Evolutionary conservation across 768 basidiomycete species (phyloP), one percentile per base, ranked within the genome.

Genomic region (Naganishia randhawae): DNA sequence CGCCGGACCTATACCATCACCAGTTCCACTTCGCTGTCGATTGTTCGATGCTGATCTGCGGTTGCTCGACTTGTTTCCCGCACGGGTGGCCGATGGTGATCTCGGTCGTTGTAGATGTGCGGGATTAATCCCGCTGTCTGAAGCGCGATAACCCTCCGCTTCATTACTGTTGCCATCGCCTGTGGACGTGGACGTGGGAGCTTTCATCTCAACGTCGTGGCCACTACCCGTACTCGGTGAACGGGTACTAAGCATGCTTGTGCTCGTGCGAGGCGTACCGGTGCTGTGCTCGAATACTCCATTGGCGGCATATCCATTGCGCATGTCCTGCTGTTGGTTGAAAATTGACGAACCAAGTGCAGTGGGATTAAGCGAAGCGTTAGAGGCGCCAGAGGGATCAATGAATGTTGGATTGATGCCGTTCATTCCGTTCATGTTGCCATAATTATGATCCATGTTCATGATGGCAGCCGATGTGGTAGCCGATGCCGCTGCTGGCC

Each of bases 241-340:
- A 42, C 57, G 57, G 27, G 57, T 61, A 29, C 57, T 61, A 13
- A 61, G 37, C 57, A 61, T 61, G 57, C 57, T 61, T 10, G 57
- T 35, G 33, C 32, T 7, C n/a, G 57, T 61, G 9, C 37, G 37
- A 61, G 57, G 57, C 9, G 37, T 61, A 3, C 57, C 57, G 10
- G 39, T 11, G 39, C 37, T 61, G 17, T 61, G 54, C n/a, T 55
- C 57, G 14, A 61, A 22, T 25, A 39, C 39, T 5, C 37, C 57
- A 41, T 39, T 29, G 2, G 16, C 25, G n/a, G 37, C 14, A 61
- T 25, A 61, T 42, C 37, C 57, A 42, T 39, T 29, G 3, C 22
- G 57, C 10, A 39, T n/a, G 7, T 41, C 57, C 13, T 31, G n/a
- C 1, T 11, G 37, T 6, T 61, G 57, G n/a, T 39, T 35, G 25